phyloP scores from a whole-genome alignment of 768 basidiomycete genomes.

The Trametes punicea region DNA sequence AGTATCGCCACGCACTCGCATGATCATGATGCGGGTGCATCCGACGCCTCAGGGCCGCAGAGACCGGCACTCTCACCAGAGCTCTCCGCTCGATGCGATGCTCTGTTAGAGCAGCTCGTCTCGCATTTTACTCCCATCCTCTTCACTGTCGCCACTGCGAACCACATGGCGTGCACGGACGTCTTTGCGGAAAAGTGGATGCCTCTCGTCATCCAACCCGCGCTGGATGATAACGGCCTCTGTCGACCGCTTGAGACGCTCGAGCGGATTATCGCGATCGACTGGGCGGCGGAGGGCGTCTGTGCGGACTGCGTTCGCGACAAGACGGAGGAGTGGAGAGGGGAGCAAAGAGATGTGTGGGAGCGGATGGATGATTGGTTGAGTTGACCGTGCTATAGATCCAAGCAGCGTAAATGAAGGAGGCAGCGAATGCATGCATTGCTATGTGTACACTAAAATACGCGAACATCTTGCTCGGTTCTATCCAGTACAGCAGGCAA shows the following conservation, averaged over 20 bases:
- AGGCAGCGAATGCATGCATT: no score
- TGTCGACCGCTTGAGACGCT: conserved; percentile 73
- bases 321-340: conserved; percentile 64
- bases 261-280: conserved; percentile 48
- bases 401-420: conserved; percentile 5
- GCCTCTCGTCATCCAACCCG: conserved; percentile 62
- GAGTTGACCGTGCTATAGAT: background rate
- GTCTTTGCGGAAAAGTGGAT: conserved; percentile 72
- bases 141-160: conserved; percentile 66
- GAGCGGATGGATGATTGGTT: conserved; percentile 59
- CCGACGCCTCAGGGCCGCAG: conserved; percentile 1
- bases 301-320: conserved; percentile 55
- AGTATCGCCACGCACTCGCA: conserved; percentile 57
- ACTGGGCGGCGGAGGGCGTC: conserved; percentile 58
- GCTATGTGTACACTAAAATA: background rate
- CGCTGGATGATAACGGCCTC: conserved; percentile 57
- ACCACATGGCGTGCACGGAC: conserved; percentile 74
- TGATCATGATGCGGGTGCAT: conserved; percentile 36
- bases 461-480: no score
- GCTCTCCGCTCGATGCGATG: conserved; percentile 29
- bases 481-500: no score
- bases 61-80: conserved; percentile 21
- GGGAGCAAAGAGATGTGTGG: conserved; percentile 61
- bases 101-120: conserved; percentile 41
- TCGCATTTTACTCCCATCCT: conserved; percentile 68